Conservation (phyloP, 2,329 filamentous ascomycete genomes). For the Elsinoe arachidis region DNA sequence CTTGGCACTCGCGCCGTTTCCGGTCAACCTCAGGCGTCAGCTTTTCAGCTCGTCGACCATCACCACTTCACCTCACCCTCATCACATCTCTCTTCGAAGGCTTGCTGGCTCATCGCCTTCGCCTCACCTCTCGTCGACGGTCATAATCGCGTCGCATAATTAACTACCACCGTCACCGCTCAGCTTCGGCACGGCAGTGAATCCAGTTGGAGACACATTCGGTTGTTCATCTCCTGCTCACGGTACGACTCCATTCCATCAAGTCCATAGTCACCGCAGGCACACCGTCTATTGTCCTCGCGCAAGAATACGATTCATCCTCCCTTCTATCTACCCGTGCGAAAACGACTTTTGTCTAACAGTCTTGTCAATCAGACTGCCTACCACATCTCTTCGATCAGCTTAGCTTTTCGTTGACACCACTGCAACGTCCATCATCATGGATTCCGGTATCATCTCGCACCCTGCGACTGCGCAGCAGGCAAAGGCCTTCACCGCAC, state of each 20-base stretch:
- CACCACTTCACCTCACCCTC: background rate
- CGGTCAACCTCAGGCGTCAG: background rate
- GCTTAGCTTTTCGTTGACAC: conserved; percentile 19
- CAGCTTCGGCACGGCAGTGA: conserved; percentile 30
- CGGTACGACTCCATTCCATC: conserved; percentile 36
- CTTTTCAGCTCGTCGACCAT: background rate
- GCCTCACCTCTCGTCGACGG: conserved; percentile 19
- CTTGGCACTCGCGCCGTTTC: background rate
- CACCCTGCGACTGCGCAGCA: conserved; percentile 86
- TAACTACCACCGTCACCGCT: conserved; percentile 18
- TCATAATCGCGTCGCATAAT: conserved; percentile 16
- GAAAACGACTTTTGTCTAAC: conserved; percentile 6
- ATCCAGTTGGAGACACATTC: conserved; percentile 80
- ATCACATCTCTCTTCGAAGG: conserved; percentile 21
- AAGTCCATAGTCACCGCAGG: conserved; percentile 11
- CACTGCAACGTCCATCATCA: conserved; percentile 39
- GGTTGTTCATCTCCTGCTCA: conserved; percentile 90
- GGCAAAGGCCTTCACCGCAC: conserved; percentile 91
- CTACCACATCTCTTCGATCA: conserved; percentile 8
- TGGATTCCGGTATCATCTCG: conserved; percentile 73
- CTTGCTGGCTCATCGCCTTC: conserved; percentile 35
- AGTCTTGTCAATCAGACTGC: conserved; percentile 15
- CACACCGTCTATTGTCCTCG: conserved; percentile 14
- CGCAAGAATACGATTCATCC: conserved; percentile 6
- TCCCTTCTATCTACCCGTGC: background rate